phyloP scores from a whole-genome alignment of 1,284 basidiomycete species.

The Ceratobasidium sp. region DNA sequence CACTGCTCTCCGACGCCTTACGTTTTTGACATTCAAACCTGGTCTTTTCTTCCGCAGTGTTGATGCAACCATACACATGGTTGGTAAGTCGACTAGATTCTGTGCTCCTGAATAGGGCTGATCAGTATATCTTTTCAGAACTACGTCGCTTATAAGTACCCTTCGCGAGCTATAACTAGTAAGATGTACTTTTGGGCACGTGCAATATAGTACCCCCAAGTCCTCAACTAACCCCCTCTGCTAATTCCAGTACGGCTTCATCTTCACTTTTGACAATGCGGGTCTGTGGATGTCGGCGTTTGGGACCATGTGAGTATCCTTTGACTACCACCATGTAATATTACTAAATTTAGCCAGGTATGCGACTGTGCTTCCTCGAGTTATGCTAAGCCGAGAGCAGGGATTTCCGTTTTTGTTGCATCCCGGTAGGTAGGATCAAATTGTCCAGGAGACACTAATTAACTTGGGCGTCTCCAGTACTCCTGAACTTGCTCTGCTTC shows the following conservation, averaged over 20 bases:
- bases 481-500: conserved; percentile 16
- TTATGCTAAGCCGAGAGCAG: background rate
- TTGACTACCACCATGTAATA: background rate
- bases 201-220: background rate
- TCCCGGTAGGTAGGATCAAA: background rate
- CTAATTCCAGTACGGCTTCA: conserved; percentile 19
- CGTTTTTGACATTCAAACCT: background rate
- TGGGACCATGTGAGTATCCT: conserved; percentile 18
- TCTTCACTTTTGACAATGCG: conserved; percentile 18
- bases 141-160: conserved; percentile 24
- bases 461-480: background rate
- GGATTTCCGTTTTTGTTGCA: conserved; percentile 2
- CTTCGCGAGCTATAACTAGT: conserved; percentile 18
- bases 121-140: conserved; percentile 2
- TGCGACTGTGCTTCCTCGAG: conserved; percentile 16
- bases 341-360: conserved; percentile 3
- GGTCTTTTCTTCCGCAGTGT: conserved; percentile 12
- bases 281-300: conserved; percentile 33
- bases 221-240: background rate
- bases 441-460: background rate
- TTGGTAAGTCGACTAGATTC: conserved; percentile 8
- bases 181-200: conserved; percentile 32
- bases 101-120: background rate
- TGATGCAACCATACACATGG: conserved; percentile 34
- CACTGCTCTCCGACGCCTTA: background rate